Conservation (phyloP, 164 flowering plant species). For the Santalum album region DNA sequence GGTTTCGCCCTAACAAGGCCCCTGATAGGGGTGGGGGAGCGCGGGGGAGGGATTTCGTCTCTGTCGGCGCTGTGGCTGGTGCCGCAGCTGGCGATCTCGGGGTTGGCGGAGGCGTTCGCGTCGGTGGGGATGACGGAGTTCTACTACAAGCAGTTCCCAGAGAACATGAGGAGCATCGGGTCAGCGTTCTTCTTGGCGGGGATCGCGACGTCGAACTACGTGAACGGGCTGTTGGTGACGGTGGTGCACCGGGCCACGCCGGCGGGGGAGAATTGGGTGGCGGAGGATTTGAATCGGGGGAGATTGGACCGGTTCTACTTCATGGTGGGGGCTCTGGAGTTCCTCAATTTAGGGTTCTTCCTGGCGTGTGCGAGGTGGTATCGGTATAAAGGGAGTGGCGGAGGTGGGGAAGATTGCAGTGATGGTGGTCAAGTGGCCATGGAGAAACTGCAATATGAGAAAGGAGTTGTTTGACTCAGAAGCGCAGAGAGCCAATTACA, state of each 20-base stretch:
- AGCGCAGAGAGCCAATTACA: too few species aligned
- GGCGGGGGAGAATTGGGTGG: slow-evolving; percentile 31
- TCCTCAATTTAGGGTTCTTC: slow-evolving; percentile 29
- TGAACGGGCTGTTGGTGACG: slow-evolving; percentile 32
- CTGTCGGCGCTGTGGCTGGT: slow-evolving; percentile 42
- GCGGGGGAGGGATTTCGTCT: slow-evolving; percentile 34
- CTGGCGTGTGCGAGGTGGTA: slow-evolving; percentile 9
- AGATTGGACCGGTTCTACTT: slow-evolving; percentile 39
- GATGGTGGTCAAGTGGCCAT: too few species aligned
- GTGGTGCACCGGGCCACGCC: slow-evolving; percentile 22
- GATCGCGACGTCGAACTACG: slow-evolving; percentile 30
- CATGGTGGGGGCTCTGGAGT: slow-evolving; percentile 25
- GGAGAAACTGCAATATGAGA: too few species aligned
- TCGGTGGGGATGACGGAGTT: slow-evolving; percentile 37
- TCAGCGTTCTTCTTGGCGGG: slow-evolving; percentile 32
- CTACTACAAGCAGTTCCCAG: slow-evolving; percentile 60
- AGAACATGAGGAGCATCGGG: slow-evolving; percentile 60
- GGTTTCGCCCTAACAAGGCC: not conserved
- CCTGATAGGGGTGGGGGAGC: slow-evolving; percentile 15
- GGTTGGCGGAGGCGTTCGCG: slow-evolving; percentile 44
- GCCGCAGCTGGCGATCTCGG: slow-evolving; percentile 36
- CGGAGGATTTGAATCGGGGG: slow-evolving; percentile 37
- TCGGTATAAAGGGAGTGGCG: too few species aligned
- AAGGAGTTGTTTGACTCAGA: too few species aligned
- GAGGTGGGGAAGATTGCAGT: too few species aligned